Percentiles rank a stretch among this genome's conserved stretches.
Conservation (phyloP, 768 basidiomycete genomes). For the Tricholoma matsutake region DNA sequence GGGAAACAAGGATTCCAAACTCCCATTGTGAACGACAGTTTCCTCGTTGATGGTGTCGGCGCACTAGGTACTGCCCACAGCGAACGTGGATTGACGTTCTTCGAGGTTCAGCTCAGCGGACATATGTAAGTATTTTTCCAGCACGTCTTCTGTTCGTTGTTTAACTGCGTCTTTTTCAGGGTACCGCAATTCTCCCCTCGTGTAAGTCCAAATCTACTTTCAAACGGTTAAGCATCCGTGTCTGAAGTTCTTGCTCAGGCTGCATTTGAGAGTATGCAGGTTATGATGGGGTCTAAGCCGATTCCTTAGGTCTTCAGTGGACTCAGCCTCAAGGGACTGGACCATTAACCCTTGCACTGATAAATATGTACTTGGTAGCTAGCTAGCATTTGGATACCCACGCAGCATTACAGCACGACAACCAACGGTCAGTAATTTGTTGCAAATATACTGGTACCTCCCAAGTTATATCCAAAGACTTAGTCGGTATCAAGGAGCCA, state of each 20-base stretch:
- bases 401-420: too few species aligned
- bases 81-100: conserved; percentile 66
- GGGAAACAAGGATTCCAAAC: conserved; percentile 73
- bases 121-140: conserved; percentile 52
- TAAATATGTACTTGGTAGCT: too few species aligned
- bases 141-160: background rate
- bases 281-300: conserved; percentile 59
- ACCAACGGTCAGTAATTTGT: too few species aligned
- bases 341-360: too few species aligned
- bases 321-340: too few species aligned
- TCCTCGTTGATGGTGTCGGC: conserved; percentile 69
- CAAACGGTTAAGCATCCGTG: background rate
- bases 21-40: conserved; percentile 61
- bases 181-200: conserved; percentile 64
- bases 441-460: too few species aligned
- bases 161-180: conserved; percentile 30
- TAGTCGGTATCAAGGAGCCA: too few species aligned
- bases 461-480: too few species aligned
- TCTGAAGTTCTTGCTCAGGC: conserved; percentile 37
- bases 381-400: too few species aligned
- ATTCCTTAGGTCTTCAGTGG: conserved; percentile 32
- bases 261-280: conserved; percentile 68
- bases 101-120: conserved; percentile 65
- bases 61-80: conserved; percentile 61
- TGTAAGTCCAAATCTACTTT: conserved; percentile 32